A percentile compares a stretch with the other conserved stretches of the same genome.
Conservation (phyloP, 1,284 basidiomycete genomes). For the Apiotrichum porosum region DNA sequence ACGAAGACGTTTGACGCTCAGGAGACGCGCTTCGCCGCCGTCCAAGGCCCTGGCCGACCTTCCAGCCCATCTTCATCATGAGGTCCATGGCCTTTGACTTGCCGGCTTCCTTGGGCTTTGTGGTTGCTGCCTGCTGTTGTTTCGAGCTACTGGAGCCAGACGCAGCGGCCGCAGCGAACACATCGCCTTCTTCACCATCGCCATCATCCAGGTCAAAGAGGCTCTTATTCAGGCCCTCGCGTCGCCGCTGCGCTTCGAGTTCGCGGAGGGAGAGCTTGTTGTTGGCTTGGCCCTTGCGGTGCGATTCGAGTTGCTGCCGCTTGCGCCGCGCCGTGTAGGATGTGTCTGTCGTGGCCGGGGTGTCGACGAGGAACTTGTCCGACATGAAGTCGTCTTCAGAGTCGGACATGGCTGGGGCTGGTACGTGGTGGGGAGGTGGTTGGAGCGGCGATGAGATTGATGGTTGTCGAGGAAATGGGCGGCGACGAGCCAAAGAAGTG, state of each 20-base stretch:
- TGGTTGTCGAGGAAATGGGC: too few species aligned
- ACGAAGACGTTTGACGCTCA: conserved; percentile 11
- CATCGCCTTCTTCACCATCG: background rate
- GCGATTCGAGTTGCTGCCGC: conserved; percentile 18
- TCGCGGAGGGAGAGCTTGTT: conserved; percentile 14
- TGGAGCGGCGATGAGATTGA: background rate
- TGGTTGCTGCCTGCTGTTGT: background rate
- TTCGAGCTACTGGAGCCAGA: background rate
- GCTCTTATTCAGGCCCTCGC: conserved; percentile 35
- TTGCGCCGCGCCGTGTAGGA: conserved; percentile 33
- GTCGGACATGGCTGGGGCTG: conserved; percentile 35
- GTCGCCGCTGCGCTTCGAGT: conserved; percentile 34
- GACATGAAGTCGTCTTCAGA: conserved; percentile 51
- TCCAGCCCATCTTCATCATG: conserved; percentile 51
- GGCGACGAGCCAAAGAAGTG: too few species aligned
- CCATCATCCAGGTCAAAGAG: conserved; percentile 26
- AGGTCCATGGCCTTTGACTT: conserved; percentile 41
- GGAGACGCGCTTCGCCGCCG: conserved; percentile 20
- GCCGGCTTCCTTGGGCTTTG: conserved; percentile 7
- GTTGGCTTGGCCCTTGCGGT: conserved; percentile 32
- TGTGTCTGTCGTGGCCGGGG: conserved; percentile 3
- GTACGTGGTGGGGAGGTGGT: background rate
- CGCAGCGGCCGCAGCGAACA: too few species aligned
- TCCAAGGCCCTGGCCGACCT: conserved; percentile 43
- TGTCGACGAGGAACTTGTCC: conserved; percentile 46